Conservation (phyloP, 208 protist species). For the Trypanosoma scelopori region DNA sequence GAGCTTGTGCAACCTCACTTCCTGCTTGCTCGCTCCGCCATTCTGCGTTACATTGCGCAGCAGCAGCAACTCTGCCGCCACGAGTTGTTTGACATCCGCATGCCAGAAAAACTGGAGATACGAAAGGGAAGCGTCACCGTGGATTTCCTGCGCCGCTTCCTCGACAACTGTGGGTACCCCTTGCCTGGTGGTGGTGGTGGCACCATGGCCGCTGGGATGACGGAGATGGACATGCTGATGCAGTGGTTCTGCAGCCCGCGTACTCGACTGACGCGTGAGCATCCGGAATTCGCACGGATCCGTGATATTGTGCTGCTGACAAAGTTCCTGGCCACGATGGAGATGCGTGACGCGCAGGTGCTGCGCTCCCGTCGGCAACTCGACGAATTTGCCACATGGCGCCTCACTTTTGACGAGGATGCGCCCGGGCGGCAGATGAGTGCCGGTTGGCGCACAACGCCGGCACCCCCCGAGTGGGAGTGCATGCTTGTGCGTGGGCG, state of each 20-base stretch:
- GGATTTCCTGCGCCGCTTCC: slow-evolving; percentile 52
- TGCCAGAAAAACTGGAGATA: slow-evolving; percentile 80
- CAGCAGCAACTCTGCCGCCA: slow-evolving; percentile 9
- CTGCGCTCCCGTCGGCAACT: slow-evolving; percentile 62
- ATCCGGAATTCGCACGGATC: too few species aligned
- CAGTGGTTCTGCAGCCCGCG: slow-evolving; percentile 52
- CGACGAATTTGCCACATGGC: slow-evolving; percentile 56
- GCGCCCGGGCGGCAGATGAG: slow-evolving; percentile 60
- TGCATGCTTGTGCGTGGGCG: too few species aligned
- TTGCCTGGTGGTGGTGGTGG: slow-evolving; percentile 15
- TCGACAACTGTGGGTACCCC: slow-evolving; percentile 56
- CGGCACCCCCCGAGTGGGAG: too few species aligned
- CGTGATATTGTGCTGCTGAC: too few species aligned
- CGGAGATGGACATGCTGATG: slow-evolving; percentile 80
- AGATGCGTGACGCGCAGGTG: slow-evolving; percentile 71
- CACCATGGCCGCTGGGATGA: too few species aligned
- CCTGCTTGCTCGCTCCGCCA: too few species aligned
- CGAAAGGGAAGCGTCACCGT: slow-evolving; percentile 63
- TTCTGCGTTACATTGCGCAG: too few species aligned
- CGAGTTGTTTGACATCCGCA: slow-evolving; percentile 64
- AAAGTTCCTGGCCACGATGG: slow-evolving; percentile 71
- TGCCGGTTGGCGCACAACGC: too few species aligned
- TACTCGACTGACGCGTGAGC: too few species aligned
- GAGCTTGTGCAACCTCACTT: too few species aligned
- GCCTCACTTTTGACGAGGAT: slow-evolving; percentile 80